phyloP scores from a whole-genome alignment of 1,284 basidiomycete genomes.

The Ceratobasidium sp. region DNA sequence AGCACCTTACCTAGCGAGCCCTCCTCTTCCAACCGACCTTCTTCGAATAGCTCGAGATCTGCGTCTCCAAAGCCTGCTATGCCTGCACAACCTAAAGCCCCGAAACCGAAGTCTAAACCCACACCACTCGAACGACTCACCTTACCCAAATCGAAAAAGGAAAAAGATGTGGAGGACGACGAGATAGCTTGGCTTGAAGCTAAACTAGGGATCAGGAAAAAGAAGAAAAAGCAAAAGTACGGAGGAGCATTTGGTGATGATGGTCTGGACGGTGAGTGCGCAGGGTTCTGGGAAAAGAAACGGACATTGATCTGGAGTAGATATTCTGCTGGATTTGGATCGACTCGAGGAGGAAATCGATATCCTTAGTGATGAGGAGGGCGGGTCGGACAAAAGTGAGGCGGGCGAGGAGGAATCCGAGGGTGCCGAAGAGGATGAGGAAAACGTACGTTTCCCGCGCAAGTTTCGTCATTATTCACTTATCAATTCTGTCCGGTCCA shows the following conservation, averaged over 20 bases:
- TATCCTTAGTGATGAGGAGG: constrained; percentile 45
- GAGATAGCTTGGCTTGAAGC: constrained; percentile 81
- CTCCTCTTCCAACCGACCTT: too few relatives aligned
- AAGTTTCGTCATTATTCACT: too few relatives aligned
- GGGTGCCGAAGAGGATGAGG: constrained; percentile 22
- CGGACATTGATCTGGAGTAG: constrained; percentile 19
- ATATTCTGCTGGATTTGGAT: constrained; percentile 48
- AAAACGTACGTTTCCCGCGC: background rate
- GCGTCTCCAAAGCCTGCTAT: background rate
- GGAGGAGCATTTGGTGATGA: constrained; percentile 51
- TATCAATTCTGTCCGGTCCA: too few relatives aligned
- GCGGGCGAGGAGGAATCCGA: constrained; percentile 42
- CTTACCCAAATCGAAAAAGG: constrained; percentile 45
- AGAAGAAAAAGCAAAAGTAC: constrained; percentile 52
- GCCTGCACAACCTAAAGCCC: background rate
- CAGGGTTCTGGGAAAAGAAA: background rate
- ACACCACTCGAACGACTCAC: background rate
- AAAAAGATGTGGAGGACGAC: constrained; percentile 71
- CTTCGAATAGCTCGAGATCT: too few relatives aligned
- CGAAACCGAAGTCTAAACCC: constrained; percentile 7
- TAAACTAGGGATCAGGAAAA: constrained; percentile 61
- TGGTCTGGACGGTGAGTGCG: constrained; percentile 65
- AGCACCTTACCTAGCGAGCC: too few relatives aligned
- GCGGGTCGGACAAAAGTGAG: constrained; percentile 44
- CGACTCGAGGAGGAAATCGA: constrained; percentile 52